phyloP scores from a whole-genome alignment of 2,329 filamentous ascomycete species.

The Metarhizium rileyi region DNA sequence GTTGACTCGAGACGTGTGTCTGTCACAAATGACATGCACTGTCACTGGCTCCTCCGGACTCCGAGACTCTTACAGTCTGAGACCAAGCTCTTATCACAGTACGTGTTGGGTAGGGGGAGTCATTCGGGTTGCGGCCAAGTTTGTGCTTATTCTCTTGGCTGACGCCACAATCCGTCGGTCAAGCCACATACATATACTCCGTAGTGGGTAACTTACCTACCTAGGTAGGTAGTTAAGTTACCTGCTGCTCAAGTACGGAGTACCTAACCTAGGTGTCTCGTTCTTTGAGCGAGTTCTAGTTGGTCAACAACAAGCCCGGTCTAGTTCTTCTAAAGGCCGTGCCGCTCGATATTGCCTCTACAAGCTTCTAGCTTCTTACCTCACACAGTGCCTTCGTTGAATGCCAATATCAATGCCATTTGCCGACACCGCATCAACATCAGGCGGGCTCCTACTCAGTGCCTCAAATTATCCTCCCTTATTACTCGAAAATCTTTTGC shows the following conservation, averaged over 20 bases:
- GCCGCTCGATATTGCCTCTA: too few species aligned
- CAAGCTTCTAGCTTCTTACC: neutral
- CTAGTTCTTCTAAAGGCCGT: too few species aligned
- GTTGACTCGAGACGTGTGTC: neutral
- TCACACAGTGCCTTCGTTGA: neutral
- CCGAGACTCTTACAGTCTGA: neutral
- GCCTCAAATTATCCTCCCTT: neutral
- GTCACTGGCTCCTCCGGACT: neutral
- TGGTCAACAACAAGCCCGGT: too few species aligned
- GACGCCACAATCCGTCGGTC: slow-evolving; percentile 3
- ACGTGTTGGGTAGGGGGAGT: slow-evolving; percentile 7
- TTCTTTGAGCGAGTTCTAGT: too few species aligned
- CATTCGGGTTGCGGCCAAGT: neutral
- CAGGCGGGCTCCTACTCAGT: too few species aligned
- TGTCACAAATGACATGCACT: neutral
- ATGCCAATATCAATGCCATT: neutral
- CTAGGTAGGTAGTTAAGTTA: too few species aligned
- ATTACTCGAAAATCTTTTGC: neutral
- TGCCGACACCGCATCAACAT: neutral
- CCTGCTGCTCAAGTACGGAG: too few species aligned
- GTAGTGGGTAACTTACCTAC: neutral
- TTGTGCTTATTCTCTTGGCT: neutral
- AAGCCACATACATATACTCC: neutral
- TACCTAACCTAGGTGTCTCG: too few species aligned
- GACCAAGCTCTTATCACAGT: neutral